Evolutionary conservation across 2,329 filamentous ascomycete species (phyloP).

Genomic region (Bipolaris bicolor): DNA sequence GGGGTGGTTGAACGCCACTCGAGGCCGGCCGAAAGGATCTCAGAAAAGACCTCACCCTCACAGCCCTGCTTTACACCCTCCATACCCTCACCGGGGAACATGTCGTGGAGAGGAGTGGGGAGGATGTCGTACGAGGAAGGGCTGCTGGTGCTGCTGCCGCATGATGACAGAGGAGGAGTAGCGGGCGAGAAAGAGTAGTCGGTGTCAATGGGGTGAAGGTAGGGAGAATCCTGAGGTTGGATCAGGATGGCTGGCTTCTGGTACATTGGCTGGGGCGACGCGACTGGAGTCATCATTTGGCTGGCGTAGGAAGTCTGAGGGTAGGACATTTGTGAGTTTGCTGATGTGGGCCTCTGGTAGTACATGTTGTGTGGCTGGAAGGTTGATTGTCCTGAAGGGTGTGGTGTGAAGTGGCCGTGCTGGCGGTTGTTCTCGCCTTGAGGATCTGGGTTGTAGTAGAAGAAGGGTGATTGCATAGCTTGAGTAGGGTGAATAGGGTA

Average conservation of each 20-base stretch:
- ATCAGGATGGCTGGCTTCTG: slow-evolving; percentile 77
- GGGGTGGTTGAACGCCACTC: slow-evolving; percentile 81
- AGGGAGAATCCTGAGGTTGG: slow-evolving; percentile 63
- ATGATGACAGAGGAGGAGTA: slow-evolving; percentile 84
- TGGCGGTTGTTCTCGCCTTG: slow-evolving; percentile 69
- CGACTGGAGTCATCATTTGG: slow-evolving; percentile 74
- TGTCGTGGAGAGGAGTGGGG: slow-evolving; percentile 82
- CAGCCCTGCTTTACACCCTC: slow-evolving; percentile 61
- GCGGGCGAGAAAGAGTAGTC: slow-evolving; percentile 78
- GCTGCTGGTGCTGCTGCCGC: slow-evolving; percentile 85
- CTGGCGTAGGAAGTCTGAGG: slow-evolving; percentile 62
- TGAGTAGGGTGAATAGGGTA: slow-evolving; percentile 57
- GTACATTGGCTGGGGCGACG: slow-evolving; percentile 74
- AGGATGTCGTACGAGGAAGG: slow-evolving; percentile 77
- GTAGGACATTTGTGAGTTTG: slow-evolving; percentile 63
- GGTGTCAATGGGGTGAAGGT: slow-evolving; percentile 71
- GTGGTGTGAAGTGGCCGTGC: slow-evolving; percentile 75
- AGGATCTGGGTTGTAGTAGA: slow-evolving; percentile 83
- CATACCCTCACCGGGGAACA: slow-evolving; percentile 60
- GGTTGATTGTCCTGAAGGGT: slow-evolving; percentile 49
- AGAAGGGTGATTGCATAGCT: slow-evolving; percentile 77
- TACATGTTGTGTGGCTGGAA: slow-evolving; percentile 55
- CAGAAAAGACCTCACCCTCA: slow-evolving; percentile 72
- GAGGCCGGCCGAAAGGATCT: slow-evolving; percentile 74
- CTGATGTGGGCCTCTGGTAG: slow-evolving; percentile 63